These are phyloP conservation scores for Yamadazyma sp. DNA, from an alignment of 1,139 yeast species.

Conservation along the genomic window DNA sequence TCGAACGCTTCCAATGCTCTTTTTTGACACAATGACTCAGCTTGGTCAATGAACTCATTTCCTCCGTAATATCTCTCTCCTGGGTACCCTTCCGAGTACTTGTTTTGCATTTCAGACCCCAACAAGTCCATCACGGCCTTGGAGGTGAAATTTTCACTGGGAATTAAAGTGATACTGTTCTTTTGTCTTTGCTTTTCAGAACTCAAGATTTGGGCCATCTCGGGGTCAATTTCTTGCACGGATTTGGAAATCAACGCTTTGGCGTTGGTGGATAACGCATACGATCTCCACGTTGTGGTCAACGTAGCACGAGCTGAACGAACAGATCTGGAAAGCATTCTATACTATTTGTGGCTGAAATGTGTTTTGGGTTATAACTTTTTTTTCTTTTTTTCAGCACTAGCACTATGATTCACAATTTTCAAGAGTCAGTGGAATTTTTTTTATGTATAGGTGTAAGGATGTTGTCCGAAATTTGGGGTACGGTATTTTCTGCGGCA, in stretches of 20 bases:
- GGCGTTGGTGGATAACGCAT: slow-evolving; percentile 49
- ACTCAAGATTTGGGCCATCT: slow-evolving; percentile 72
- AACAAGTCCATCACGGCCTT: slow-evolving; percentile 90
- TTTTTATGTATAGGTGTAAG: slow-evolving; percentile 4
- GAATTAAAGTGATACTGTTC: slow-evolving; percentile 86
- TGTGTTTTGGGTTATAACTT: slow-evolving; percentile 4
- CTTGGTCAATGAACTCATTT: slow-evolving; percentile 88
- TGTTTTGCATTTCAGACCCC: slow-evolving; percentile 96
- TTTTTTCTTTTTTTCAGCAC: slow-evolving; percentile 3
- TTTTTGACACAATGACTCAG: slow-evolving; percentile 85
- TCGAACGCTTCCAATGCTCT: slow-evolving; percentile 87
- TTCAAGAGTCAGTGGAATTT: too few species aligned
- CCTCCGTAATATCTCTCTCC: slow-evolving; percentile 98
- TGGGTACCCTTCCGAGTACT: slow-evolving; percentile 98
- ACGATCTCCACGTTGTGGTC: slow-evolving; percentile 8
- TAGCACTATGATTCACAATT: slow-evolving; percentile 7
- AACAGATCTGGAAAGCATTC: slow-evolving; percentile 11
- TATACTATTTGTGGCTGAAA: too few species aligned
- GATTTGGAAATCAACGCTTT: slow-evolving; percentile 59
- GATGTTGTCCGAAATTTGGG: background rate
- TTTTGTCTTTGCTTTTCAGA: slow-evolving; percentile 82
- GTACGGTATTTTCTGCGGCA: too few species aligned
- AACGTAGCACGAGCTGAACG: slow-evolving; percentile 6
- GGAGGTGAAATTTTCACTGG: slow-evolving; percentile 94
- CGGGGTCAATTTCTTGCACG: slow-evolving; percentile 76